Evolutionary conservation across 257 asterid genomes (phyloP).

Genomic region (Thymus quinquecostatus): DNA sequence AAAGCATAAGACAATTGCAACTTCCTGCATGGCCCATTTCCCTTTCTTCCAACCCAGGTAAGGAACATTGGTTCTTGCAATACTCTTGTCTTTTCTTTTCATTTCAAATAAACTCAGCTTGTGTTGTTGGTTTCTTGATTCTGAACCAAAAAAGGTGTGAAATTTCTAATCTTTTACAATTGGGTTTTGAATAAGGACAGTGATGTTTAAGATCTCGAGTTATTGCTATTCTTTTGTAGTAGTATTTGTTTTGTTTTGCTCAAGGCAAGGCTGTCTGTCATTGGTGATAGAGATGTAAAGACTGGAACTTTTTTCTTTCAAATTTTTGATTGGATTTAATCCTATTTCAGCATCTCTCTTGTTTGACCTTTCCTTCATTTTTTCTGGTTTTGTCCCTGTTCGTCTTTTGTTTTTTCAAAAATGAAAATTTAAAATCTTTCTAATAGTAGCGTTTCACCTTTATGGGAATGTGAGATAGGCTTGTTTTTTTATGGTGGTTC

Average conservation of each 20-base stretch:
- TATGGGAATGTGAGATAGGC: constrained; percentile 39
- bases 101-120: neutral
- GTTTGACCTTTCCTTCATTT: constrained; percentile 23
- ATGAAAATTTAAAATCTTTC: neutral
- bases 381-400: constrained; percentile 27
- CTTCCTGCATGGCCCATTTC: constrained; percentile 39
- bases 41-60: constrained; percentile 40
- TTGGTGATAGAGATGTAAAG: constrained; percentile 27
- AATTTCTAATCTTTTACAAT: constrained; percentile 18
- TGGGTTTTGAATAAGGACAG: constrained; percentile 23
- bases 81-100: constrained; percentile 25
- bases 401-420: neutral
- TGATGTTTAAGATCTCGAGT: constrained; percentile 40
- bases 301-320: constrained; percentile 34
- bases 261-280: constrained; percentile 28
- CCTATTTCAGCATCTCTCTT: constrained; percentile 34
- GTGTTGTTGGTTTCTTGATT: constrained; percentile 34
- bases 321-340: constrained; percentile 27
- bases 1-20: constrained; percentile 28
- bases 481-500: constrained; percentile 41
- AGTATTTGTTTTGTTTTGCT: constrained; percentile 31
- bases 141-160: constrained; percentile 23
- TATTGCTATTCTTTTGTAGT: neutral
- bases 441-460: constrained; percentile 17
- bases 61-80: constrained; percentile 43